Evolutionary conservation across 2,329 filamentous ascomycete species (phyloP).

Genomic region (Colletotrichum sublineola): DNA sequence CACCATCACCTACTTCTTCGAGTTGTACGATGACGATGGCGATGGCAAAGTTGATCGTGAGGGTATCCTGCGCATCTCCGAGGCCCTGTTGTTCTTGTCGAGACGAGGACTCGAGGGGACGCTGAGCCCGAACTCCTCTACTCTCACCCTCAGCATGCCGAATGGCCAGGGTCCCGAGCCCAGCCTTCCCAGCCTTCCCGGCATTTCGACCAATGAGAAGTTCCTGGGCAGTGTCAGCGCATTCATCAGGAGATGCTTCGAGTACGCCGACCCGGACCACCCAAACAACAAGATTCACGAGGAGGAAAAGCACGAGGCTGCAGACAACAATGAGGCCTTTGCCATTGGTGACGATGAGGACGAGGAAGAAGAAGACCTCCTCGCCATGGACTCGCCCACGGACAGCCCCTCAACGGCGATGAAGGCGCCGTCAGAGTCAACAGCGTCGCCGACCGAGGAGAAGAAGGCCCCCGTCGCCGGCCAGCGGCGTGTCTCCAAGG

Average conservation of each 20-base stretch:
- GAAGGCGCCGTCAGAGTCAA: constrained; percentile 50
- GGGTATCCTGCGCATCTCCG: constrained; percentile 93
- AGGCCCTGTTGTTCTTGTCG: constrained; percentile 92
- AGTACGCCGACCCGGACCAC: constrained; percentile 95
- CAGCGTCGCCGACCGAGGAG: constrained; percentile 41
- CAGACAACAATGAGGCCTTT: constrained; percentile 67
- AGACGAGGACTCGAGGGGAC: constrained; percentile 85
- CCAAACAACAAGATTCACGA: constrained; percentile 68
- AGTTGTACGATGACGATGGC: constrained; percentile 92
- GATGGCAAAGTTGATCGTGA: constrained; percentile 95
- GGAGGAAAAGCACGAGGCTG: constrained; percentile 45
- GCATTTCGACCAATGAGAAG: constrained; percentile 81
- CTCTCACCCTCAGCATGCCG: constrained; percentile 66
- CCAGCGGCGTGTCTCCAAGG: constrained; percentile 66
- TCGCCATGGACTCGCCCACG: constrained; percentile 68
- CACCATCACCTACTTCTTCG: constrained; percentile 97
- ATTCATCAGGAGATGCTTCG: constrained; percentile 96
- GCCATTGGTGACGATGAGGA: constrained; percentile 82
- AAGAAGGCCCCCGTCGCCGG: constrained; percentile 33
- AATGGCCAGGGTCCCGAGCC: constrained; percentile 56
- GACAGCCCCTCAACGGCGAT: constrained; percentile 58
- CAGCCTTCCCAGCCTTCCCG: constrained; percentile 59
- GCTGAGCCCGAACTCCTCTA: constrained; percentile 74
- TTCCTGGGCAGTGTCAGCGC: constrained; percentile 95
- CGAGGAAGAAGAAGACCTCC: constrained; percentile 73